Evolutionary conservation across 2,329 filamentous ascomycete species (phyloP).

Genomic region (Xylariales sp.): DNA sequence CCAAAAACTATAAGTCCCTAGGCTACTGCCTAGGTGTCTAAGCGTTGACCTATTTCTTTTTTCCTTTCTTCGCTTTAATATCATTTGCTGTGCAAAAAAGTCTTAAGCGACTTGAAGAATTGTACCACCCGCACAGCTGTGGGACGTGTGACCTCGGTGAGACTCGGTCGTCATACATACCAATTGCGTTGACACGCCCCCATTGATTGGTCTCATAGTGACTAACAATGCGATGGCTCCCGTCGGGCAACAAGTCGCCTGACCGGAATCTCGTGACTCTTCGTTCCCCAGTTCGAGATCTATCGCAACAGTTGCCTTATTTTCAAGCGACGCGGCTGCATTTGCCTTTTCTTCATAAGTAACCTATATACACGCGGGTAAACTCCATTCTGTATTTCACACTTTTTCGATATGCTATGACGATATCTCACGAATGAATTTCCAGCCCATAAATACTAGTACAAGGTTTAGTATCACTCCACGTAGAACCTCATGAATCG

Average conservation of each 20-base stretch:
- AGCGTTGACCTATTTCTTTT: too few species aligned
- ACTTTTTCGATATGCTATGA: too few species aligned
- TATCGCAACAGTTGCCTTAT: too few species aligned
- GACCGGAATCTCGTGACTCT: neutral
- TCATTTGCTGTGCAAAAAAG: neutral
- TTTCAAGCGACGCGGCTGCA: neutral
- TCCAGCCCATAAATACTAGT: too few species aligned
- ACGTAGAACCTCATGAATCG: too few species aligned
- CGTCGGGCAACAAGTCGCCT: neutral
- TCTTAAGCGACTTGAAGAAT: neutral
- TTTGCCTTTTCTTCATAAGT: too few species aligned
- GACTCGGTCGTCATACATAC: slow-evolving; percentile 7
- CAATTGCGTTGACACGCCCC: neutral
- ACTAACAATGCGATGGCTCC: neutral
- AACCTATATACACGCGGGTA: too few species aligned
- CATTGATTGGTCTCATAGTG: neutral
- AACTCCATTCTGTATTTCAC: too few species aligned
- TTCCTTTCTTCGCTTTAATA: neutral
- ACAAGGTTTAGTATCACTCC: too few species aligned
- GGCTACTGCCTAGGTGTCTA: too few species aligned
- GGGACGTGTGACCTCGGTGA: slow-evolving; percentile 1
- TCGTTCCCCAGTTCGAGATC: too few species aligned
- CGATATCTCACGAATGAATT: too few species aligned
- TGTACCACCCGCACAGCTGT: neutral
- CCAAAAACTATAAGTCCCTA: neutral